phyloP scores from a whole-genome alignment of 2,329 filamentous ascomycete genomes.

The Fusarium armeniacum region DNA sequence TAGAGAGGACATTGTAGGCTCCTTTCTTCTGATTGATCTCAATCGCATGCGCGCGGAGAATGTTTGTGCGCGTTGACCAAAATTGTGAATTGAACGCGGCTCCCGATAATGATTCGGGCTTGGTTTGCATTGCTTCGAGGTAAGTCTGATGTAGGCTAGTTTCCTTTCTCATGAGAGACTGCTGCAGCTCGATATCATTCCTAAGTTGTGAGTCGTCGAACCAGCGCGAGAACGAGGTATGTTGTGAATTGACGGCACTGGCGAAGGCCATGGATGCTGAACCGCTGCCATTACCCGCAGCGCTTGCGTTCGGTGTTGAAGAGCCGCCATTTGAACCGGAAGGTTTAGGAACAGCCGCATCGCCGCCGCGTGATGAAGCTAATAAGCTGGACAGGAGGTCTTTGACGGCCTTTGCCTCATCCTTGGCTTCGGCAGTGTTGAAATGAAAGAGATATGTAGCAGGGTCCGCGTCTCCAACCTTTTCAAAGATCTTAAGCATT shows the following conservation, averaged over 20 bases:
- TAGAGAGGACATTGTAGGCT: slow-evolving; percentile 92
- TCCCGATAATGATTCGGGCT: slow-evolving; percentile 85
- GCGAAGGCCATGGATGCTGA: slow-evolving; percentile 85
- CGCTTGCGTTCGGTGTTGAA: slow-evolving; percentile 49
- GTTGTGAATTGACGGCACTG: slow-evolving; percentile 71
- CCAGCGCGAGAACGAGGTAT: slow-evolving; percentile 70
- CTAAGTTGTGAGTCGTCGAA: slow-evolving; percentile 87
- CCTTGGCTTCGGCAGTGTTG: slow-evolving; percentile 82
- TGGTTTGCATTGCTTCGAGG: slow-evolving; percentile 84
- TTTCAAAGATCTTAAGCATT: slow-evolving; percentile 92
- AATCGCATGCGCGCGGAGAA: slow-evolving; percentile 91
- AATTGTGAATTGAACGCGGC: slow-evolving; percentile 91
- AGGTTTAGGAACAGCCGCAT: slow-evolving; percentile 66
- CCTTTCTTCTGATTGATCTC: slow-evolving; percentile 89
- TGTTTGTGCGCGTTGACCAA: slow-evolving; percentile 89
- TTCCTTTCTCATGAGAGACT: slow-evolving; percentile 88
- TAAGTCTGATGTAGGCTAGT: slow-evolving; percentile 84
- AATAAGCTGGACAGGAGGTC: slow-evolving; percentile 85
- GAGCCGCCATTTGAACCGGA: slow-evolving; percentile 52
- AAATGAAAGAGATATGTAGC: slow-evolving; percentile 90
- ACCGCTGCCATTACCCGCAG: slow-evolving; percentile 56
- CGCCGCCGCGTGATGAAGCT: slow-evolving; percentile 72
- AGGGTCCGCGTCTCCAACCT: slow-evolving; percentile 71
- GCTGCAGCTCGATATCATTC: slow-evolving; percentile 84
- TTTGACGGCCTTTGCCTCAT: slow-evolving; percentile 88